Conservation (phyloP, 371 early-diverging fungal genomes). For the Entomophthora muscae region DNA sequence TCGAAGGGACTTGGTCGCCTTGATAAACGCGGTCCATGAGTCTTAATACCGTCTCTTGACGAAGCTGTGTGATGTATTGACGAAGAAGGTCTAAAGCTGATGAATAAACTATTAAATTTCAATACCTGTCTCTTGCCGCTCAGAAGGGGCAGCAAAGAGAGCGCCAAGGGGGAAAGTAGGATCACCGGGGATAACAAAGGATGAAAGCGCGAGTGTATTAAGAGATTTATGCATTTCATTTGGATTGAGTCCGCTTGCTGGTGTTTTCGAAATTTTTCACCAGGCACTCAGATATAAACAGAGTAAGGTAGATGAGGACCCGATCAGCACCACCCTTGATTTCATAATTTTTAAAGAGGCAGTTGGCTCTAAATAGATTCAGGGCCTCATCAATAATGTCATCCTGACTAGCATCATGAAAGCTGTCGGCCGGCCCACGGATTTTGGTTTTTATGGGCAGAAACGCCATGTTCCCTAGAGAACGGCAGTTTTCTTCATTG, state of each 20-base stretch:
- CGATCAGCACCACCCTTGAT: constrained; percentile 87
- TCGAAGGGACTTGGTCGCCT: constrained; percentile 58
- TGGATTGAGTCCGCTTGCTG: background rate
- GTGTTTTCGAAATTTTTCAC: constrained; percentile 39
- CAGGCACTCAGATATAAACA: constrained; percentile 81
- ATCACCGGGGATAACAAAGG: constrained; percentile 88
- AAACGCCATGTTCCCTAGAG: constrained; percentile 68
- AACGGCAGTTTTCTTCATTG: constrained; percentile 48
- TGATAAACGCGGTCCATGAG: constrained; percentile 61
- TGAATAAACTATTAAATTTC: background rate
- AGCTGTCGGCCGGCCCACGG: constrained; percentile 64
- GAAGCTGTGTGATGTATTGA: constrained; percentile 73
- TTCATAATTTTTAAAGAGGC: constrained; percentile 94
- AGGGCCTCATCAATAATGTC: constrained; percentile 92
- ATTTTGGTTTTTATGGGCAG: constrained; percentile 77
- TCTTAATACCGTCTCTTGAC: constrained; percentile 70
- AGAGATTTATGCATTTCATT: constrained; percentile 57
- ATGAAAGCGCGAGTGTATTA: constrained; percentile 62
- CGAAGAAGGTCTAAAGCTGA: constrained; percentile 44
- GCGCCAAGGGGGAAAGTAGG: constrained; percentile 77
- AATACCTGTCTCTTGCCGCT: constrained; percentile 59
- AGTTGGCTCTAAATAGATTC: constrained; percentile 84
- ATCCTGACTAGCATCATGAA: constrained; percentile 30
- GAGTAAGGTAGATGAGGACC: constrained; percentile 78
- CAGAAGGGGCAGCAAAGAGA: constrained; percentile 59